phyloP scores from a whole-genome alignment of 2,329 filamentous ascomycete genomes.

The Colletotrichum magnum region DNA sequence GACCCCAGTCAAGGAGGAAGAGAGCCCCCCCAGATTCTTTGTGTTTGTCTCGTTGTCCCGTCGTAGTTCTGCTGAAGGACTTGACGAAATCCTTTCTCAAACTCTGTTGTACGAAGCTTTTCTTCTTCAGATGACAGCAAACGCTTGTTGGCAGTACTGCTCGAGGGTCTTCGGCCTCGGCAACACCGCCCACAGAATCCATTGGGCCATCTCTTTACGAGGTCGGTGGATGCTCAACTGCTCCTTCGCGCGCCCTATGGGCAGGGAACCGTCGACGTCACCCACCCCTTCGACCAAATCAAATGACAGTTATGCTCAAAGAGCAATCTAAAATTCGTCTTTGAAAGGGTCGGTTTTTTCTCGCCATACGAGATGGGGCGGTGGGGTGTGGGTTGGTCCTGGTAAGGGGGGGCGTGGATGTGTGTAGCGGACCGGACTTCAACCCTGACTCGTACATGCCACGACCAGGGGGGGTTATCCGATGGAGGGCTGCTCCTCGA shows the following conservation, averaged over 20 bases:
- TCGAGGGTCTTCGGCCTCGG: constrained; percentile 1
- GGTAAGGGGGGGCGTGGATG: constrained; percentile 6
- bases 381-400: constrained; percentile 22
- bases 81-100: background rate
- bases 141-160: background rate
- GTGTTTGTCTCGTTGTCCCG: background rate
- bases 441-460: constrained; percentile 30
- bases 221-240: constrained; percentile 7
- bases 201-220: constrained; percentile 12
- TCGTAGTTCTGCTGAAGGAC: no score
- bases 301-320: constrained; percentile 28
- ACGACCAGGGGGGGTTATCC: constrained; percentile 21
- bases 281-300: constrained; percentile 1
- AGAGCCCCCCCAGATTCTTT: background rate
- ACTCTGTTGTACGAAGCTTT: background rate
- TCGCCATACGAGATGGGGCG: constrained; percentile 39
- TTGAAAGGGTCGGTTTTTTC: constrained; percentile 20
- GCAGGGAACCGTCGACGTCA: constrained; percentile 35
- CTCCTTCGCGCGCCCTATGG: constrained; percentile 26
- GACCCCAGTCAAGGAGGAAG: background rate
- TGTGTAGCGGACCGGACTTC: background rate
- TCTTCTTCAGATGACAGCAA: background rate
- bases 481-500: background rate
- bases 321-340: constrained; percentile 36
- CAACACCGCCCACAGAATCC: constrained; percentile 11